Conservation (phyloP, 176 grass and related monocot genomes). For the Melocanna baccifera region DNA sequence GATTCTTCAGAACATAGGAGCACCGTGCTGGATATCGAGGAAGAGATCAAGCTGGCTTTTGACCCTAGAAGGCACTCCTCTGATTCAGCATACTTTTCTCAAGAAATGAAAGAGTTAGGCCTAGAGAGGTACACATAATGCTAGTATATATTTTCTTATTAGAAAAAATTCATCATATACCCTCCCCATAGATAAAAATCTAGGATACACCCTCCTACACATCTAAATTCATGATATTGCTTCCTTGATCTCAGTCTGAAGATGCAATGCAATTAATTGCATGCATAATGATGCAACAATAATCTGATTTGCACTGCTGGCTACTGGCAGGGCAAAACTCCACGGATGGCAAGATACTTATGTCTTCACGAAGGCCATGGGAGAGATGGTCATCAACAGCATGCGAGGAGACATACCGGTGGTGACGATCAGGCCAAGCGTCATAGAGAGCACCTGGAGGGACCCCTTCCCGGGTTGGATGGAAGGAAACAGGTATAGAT, state of each 20-base stretch:
- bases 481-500: conserved; percentile 79
- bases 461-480: conserved; percentile 99
- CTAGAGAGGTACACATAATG: conserved; percentile 48
- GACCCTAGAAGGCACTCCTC: conserved; percentile 25
- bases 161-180: no score
- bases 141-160: background rate
- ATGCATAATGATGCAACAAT: background rate
- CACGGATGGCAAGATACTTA: conserved; percentile 92
- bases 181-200: no score
- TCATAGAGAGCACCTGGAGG: conserved; percentile 78
- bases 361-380: conserved; percentile 96
- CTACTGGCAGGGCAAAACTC: conserved; percentile 59
- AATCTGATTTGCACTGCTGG: background rate
- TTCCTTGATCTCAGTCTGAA: background rate
- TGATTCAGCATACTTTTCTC: conserved; percentile 30
- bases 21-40: conserved; percentile 64
- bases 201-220: no score
- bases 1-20: conserved; percentile 7
- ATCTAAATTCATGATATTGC: no score
- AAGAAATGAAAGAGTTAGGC: conserved; percentile 86
- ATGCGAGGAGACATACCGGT: conserved; percentile 86
- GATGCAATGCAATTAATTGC: background rate
- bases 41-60: conserved; percentile 79
- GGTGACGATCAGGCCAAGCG: conserved; percentile 81
- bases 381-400: conserved; percentile 82